Evolutionary conservation across 768 basidiomycete genomes (phyloP), one percentile per base, ranked within the genome.

Genomic region (Butyriboletus loyo): DNA sequence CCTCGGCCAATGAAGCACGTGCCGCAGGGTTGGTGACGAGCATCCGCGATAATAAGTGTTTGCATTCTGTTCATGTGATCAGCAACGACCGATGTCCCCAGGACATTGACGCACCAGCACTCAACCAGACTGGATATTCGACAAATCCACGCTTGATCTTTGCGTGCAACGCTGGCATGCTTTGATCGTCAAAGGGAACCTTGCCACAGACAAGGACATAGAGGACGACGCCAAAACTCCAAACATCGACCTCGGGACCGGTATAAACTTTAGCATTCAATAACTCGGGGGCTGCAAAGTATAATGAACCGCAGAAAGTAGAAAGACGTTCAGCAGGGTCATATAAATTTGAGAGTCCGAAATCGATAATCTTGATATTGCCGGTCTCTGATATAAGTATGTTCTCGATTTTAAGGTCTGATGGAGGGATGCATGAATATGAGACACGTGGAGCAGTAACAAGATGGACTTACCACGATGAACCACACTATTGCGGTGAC

Each of bases 301-400:
- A 99, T 25, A 99, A 77, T 1, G 92, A 97, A 21, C 97, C 96
- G 63, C 97, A 99, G 68, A 99, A 99, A 0, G 97, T 99, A 22
- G 89, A 83, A 2, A 99, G 83, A 66, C 94, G 91, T 44, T 72
- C 63, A 9, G 73, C 64, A 2, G 97, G 96, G 62, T 96, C 84
- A 68, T 86, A 98, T 13, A 99, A 79, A 73, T 98, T 99, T 3
- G 96, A 98, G 8, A 99, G 79, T 43, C 97, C 97, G 72, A 98
- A 99, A 72, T 99, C 96, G 69, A 98, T 99, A 56, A 98, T 98
- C 80, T 98, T 99, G 79, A 98, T 98, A 74, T 98, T 98, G 11
- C 97, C 97, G 0, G 91, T 91, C 58, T 97, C 93, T 1, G 93
- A 97, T 60, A 99, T 98, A 66, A 99, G 87, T 63, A 99, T 99